phyloP scores from a whole-genome alignment of 495 filamentous ascomycete genomes.

The Rusavskia elegans region DNA sequence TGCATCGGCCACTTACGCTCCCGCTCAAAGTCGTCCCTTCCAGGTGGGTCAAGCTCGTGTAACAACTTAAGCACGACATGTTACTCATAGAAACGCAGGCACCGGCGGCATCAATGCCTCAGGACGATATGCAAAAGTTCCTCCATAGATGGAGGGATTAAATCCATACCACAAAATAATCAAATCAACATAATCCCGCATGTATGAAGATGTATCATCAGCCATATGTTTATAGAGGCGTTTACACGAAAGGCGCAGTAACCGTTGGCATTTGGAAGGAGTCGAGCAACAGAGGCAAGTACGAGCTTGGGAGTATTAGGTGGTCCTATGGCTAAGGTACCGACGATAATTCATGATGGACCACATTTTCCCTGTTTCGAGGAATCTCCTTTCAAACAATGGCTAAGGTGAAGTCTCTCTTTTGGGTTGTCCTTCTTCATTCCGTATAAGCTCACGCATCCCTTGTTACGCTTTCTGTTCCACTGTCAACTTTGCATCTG shows the following conservation, averaged over 20 bases:
- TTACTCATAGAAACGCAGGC: constrained; percentile 18
- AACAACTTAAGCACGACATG: background rate
- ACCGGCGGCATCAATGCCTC: constrained; percentile 28
- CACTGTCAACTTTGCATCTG: no score
- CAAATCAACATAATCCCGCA: background rate
- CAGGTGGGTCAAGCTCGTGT: background rate
- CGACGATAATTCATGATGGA: background rate
- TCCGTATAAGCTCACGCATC: no score
- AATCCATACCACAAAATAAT: background rate
- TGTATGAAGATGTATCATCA: background rate
- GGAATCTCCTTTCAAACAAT: no score
- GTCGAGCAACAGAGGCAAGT: background rate
- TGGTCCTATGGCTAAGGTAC: background rate
- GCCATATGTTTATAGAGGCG: background rate
- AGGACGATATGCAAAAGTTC: constrained; percentile 41
- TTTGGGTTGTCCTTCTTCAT: no score
- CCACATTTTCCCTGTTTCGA: no score
- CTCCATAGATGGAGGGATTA: constrained; percentile 44
- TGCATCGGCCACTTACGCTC: constrained; percentile 42
- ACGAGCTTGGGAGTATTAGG: background rate
- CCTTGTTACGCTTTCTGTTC: no score
- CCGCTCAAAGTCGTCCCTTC: constrained; percentile 30
- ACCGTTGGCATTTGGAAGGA: background rate
- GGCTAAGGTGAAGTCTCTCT: no score
- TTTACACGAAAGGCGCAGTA: background rate